A percentile compares a stretch with the other conserved stretches of the same genome.
These are phyloP conservation scores for Talaromyces adpressus DNA, from an alignment of 495 filamentous ascomycete species.

Conservation along the genomic window DNA sequence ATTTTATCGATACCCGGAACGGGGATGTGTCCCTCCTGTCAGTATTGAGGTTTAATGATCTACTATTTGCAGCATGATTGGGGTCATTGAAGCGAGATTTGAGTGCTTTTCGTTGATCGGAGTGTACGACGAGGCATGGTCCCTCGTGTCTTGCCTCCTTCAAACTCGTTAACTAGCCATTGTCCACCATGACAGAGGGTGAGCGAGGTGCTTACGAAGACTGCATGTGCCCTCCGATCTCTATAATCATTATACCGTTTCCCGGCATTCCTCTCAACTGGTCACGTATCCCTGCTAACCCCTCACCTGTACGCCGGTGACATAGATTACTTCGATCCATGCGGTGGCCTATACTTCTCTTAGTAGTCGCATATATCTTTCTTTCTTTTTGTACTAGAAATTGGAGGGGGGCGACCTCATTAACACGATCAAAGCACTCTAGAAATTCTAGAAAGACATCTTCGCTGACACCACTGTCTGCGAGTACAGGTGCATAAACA, in stretches of 20 bases:
- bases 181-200: not conserved
- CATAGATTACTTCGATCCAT: slow-evolving; percentile 32
- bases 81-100: slow-evolving; percentile 48
- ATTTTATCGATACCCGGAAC: not conserved
- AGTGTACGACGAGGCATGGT: not conserved
- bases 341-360: not conserved
- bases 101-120: slow-evolving; percentile 17
- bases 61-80: slow-evolving; percentile 39
- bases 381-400: not conserved
- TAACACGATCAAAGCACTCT: slow-evolving; percentile 24
- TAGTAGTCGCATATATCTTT: not conserved
- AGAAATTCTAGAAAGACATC: slow-evolving; percentile 49
- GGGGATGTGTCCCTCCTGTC: slow-evolving; percentile 7
- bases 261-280: slow-evolving; percentile 12
- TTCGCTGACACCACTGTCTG: slow-evolving; percentile 43
- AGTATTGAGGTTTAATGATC: slow-evolving; percentile 13
- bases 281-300: slow-evolving; percentile 6
- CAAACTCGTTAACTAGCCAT: not conserved
- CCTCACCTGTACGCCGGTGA: slow-evolving; percentile 30
- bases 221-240: slow-evolving; percentile 42
- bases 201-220: slow-evolving; percentile 48
- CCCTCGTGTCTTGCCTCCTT: slow-evolving; percentile 22
- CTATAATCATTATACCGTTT: slow-evolving; percentile 31
- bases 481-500: slow-evolving; percentile 46
- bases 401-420: not conserved